Percentiles rank a stretch among this genome's conserved stretches.
Evolutionary conservation across 2,329 filamentous ascomycete species (phyloP).

Genomic region (Cryoendolithus antarcticus): DNA sequence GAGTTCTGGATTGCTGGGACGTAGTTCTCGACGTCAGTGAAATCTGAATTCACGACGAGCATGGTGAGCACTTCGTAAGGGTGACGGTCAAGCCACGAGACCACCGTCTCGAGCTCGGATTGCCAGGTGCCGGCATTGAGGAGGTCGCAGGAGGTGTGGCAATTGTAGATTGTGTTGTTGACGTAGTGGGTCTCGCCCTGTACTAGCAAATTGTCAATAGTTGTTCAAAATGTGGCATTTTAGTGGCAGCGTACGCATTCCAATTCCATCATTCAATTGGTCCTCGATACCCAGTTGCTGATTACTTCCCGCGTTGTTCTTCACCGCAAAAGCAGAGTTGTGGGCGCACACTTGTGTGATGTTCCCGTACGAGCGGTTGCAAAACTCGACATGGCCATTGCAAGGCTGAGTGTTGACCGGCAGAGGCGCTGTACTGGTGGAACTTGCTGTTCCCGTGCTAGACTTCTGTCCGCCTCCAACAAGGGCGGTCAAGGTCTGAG

Average conservation of each 20-base stretch:
- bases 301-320: conserved; percentile 63
- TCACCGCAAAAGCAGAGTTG: conserved; percentile 65
- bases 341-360: conserved; percentile 68
- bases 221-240: background rate
- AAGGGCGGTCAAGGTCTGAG: conserved; percentile 4
- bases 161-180: conserved; percentile 58
- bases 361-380: conserved; percentile 64
- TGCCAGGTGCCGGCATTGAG: conserved; percentile 70
- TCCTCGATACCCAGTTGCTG: conserved; percentile 54
- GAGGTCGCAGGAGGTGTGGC: conserved; percentile 72
- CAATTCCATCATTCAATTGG: conserved; percentile 68
- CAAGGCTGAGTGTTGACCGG: conserved; percentile 65
- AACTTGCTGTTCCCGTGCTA: conserved; percentile 15
- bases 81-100: conserved; percentile 59
- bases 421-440: conserved; percentile 14
- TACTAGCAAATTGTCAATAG: conserved; percentile 26
- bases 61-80: conserved; percentile 84
- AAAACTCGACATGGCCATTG: conserved; percentile 63
- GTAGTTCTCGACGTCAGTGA: conserved; percentile 53
- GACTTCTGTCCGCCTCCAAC: conserved; percentile 4
- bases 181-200: conserved; percentile 47
- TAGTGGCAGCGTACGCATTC: conserved; percentile 36
- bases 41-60: conserved; percentile 72
- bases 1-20: conserved; percentile 55
- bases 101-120: conserved; percentile 57